Evolutionary conservation across 2,329 filamentous ascomycete species (phyloP), one percentile per base, ranked within the genome.

Genomic region (Lasiodiplodia sp.): DNA sequence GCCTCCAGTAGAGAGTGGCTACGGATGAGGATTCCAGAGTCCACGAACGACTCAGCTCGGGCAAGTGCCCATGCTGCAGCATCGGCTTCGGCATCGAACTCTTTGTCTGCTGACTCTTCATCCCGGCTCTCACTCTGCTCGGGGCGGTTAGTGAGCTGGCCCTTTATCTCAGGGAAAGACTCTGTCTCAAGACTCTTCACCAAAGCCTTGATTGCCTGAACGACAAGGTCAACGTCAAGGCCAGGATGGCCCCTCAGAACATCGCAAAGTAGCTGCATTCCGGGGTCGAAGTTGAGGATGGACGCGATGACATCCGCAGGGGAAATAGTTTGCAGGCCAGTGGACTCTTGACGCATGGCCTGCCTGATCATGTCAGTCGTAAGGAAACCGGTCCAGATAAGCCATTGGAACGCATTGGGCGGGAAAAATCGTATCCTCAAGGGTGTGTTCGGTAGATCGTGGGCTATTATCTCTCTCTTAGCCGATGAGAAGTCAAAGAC

Each of bases 41-140:
- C 86, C 4, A 93, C 82, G 70, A 91, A 88, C 63, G 88, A 88
- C 70, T 92, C 86, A 4, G 90, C 91, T 69, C 89, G 84, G 66
- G 89, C 86, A 58, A 94, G 85, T 75, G 92, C 89, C 51, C 88
- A 70, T 21, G 77, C 73, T 49, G 78, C 78, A 34, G 77, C 73
- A 47, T 80, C 78, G 6, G 79, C 72, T 70, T 83, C 80, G 3
- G 77, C 75, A 28, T 79, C 74, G 55, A 82, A 71, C 49, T 80
- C 76, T 4, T 77, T 69, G 34, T 79, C 77, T 74, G 78, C 77
- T 3, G 75, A 75, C 21, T 67, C 64, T 3, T 63, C 63, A 25
- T 69, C 69, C 5, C 60, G 31, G 14, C 73, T 70, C 28, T 77
- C 74, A 28, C 70, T 38, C 25, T 70, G 60, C 8, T 71, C 69